These are phyloP conservation scores for Talaromyces sp. DNA, from an alignment of 2,329 filamentous ascomycete genomes.

Conservation along the genomic window DNA sequence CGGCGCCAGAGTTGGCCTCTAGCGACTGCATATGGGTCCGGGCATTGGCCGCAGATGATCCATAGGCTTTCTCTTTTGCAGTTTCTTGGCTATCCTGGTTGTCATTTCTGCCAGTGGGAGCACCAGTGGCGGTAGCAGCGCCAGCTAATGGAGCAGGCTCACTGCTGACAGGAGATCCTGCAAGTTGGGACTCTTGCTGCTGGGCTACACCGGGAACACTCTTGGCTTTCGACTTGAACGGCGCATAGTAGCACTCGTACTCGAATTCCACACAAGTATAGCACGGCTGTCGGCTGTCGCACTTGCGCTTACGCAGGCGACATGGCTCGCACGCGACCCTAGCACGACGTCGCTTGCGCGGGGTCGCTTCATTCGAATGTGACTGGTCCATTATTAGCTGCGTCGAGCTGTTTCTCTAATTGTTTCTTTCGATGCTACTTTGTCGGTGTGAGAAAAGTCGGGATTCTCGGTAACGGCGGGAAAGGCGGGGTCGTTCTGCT, in stretches of 20 bases:
- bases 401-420: background rate
- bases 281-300: constrained; percentile 51
- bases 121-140: background rate
- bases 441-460: background rate
- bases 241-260: constrained; percentile 48
- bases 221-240: background rate
- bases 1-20: constrained; percentile 55
- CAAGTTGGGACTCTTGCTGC: background rate
- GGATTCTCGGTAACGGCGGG: background rate
- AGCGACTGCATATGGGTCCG: constrained; percentile 35
- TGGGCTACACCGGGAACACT: background rate
- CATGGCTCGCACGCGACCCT: constrained; percentile 49
- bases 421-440: background rate
- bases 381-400: background rate
- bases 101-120: background rate
- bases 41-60: constrained; percentile 15
- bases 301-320: constrained; percentile 54
- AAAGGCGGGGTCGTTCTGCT: constrained; percentile 1
- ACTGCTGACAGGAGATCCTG: background rate
- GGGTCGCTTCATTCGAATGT: background rate
- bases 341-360: constrained; percentile 33
- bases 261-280: constrained; percentile 51
- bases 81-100: background rate
- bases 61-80: constrained; percentile 23
- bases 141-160: background rate